Evolutionary conservation across 768 basidiomycete species (phyloP), one percentile per base, ranked within the genome.

Genomic region (Pholiota microspora): DNA sequence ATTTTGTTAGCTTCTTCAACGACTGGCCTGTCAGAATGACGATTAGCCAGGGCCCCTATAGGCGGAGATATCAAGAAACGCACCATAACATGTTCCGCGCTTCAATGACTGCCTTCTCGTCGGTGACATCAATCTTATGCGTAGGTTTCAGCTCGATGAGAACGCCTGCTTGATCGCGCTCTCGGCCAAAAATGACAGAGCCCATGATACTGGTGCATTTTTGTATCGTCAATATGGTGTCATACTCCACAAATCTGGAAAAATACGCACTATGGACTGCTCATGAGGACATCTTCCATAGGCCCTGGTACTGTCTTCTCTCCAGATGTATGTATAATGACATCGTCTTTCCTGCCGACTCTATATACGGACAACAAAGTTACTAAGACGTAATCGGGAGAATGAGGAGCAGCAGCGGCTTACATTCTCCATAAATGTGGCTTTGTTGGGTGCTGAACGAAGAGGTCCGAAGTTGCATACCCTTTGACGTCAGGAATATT

Each of bases 391-490:
- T 7, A 44, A 13, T 42, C 28, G 7, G 27, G 13, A 3, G 36
- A 7, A 9, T 28, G n/a, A 23, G 2, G 7, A 15, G 13, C 7
- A 28, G 42, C 3, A 29, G 28, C 8, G 6, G 60, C 70, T 9
- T 50, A 79, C 77, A 78, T 64, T 63, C 70, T 78, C 68, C 73
- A 82, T 3, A 77, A 57, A 21, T 71, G 62, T 4, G 67, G 49
- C 24, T 76, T 73, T 13, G 69, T 74, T 0, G 79, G 76, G 56
- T 81, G 80, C 16, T 62, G 69, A 36, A 67, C 54, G 55, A 76
- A 77, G 3, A 78, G 62, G 60, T 80, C 80, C 1, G 70, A 71
- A 7, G 73, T 77, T 1, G 71, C 71, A 47, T 78, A 80, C 7
- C 78, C 78, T 34, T 57, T 59, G 3, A 65, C 64, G 54, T 72